phyloP scores from a whole-genome alignment of 208 protist genomes.

The Hexamita inflata region DNA sequence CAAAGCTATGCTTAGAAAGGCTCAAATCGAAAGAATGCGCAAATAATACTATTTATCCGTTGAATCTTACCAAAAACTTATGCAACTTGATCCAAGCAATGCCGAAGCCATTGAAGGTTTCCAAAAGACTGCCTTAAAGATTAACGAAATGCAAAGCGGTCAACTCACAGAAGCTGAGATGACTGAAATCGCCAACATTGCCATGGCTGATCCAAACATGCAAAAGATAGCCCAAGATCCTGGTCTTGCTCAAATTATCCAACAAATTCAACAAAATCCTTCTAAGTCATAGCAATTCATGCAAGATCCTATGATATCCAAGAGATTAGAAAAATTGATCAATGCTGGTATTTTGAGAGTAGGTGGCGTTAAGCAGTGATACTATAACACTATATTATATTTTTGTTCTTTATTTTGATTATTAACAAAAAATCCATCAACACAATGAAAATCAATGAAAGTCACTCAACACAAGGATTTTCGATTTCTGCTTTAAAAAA shows the following conservation, averaged over 20 bases:
- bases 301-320: neutral
- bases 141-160: neutral
- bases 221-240: slow-evolving; percentile 22
- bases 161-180: neutral
- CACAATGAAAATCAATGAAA: too few species aligned
- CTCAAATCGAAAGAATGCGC: slow-evolving; percentile 12
- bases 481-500: too few species aligned
- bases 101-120: slow-evolving; percentile 17
- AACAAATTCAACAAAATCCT: slow-evolving; percentile 22
- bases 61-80: slow-evolving; percentile 8
- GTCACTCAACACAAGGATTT: too few species aligned
- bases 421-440: too few species aligned
- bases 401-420: too few species aligned
- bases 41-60: slow-evolving; percentile 11
- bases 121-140: slow-evolving; percentile 13
- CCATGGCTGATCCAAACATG: slow-evolving; percentile 18
- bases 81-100: neutral
- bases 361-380: too few species aligned
- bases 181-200: slow-evolving; percentile 6
- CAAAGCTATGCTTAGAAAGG: slow-evolving; percentile 7
- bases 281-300: neutral
- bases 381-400: too few species aligned
- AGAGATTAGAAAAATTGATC: slow-evolving; percentile 4
- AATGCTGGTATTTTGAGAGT: slow-evolving; percentile 14
- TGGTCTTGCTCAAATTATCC: neutral